Conservation (phyloP, 2,329 filamentous ascomycete species). For the Ilyonectria mors-panacis region DNA sequence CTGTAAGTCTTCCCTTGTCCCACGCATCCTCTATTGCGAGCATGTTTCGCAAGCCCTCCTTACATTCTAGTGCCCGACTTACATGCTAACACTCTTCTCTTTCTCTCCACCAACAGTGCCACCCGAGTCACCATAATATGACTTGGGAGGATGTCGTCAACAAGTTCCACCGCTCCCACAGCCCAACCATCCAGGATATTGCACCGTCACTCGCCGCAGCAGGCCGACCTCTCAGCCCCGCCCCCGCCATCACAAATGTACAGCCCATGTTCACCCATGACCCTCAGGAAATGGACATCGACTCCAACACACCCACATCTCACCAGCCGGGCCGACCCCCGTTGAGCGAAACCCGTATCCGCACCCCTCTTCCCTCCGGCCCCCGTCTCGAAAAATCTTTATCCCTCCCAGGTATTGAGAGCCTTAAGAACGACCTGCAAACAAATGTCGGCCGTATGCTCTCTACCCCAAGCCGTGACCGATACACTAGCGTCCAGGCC, state of each 20-base stretch:
- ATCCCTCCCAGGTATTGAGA: conserved; percentile 65
- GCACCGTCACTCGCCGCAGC: conserved; percentile 58
- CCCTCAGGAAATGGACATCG: conserved; percentile 70
- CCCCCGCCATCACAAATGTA: conserved; percentile 55
- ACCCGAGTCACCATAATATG: conserved; percentile 73
- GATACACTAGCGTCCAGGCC: conserved; percentile 67
- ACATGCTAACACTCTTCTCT: conserved; percentile 37
- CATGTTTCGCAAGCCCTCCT: not conserved
- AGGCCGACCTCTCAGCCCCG: conserved; percentile 64
- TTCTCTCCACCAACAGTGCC: conserved; percentile 60
- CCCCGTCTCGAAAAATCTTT: conserved; percentile 68
- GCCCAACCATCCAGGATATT: conserved; percentile 66
- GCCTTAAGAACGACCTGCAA: conserved; percentile 68
- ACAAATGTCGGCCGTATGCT: conserved; percentile 64
- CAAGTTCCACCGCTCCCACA: conserved; percentile 68
- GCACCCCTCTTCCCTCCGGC: conserved; percentile 70
- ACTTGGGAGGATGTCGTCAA: conserved; percentile 72
- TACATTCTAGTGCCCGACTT: conserved; percentile 20
- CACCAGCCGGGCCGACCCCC: conserved; percentile 57
- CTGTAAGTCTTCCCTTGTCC: conserved; percentile 61
- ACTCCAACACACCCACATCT: conserved; percentile 53
- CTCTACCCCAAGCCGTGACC: conserved; percentile 64
- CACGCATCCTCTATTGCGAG: conserved; percentile 3
- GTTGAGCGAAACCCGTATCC: conserved; percentile 64
- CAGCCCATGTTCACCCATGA: conserved; percentile 60